A percentile compares a stretch with the other conserved stretches of the same genome.
phyloP scores from a whole-genome alignment of 108 stramenopile species.

The Cyclotella distinguenda region DNA sequence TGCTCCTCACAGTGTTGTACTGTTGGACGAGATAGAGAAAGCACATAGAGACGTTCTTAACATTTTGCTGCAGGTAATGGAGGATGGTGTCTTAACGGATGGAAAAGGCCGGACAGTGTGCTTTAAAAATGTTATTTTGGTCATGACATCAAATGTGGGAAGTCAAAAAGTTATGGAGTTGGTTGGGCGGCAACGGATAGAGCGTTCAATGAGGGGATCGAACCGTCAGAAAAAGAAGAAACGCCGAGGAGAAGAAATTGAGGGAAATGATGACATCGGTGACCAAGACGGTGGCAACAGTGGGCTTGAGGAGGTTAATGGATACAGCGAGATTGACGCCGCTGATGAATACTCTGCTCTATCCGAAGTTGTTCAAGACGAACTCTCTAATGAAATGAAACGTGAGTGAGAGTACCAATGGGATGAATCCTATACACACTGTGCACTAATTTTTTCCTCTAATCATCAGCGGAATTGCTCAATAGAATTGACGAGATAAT shows the following conservation, averaged over 20 bases:
- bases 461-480: too few relatives aligned
- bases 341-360: slow-evolving; percentile 65
- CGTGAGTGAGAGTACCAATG: too few relatives aligned
- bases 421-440: too few relatives aligned
- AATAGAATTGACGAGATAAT: slow-evolving; percentile 99
- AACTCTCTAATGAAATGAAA: slow-evolving; percentile 86
- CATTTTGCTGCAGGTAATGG: slow-evolving; percentile 92
- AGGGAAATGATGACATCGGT: slow-evolving; percentile 36
- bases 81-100: slow-evolving; percentile 97
- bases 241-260: slow-evolving; percentile 35
- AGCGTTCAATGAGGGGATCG: slow-evolving; percentile 12
- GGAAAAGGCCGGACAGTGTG: slow-evolving; percentile 95
- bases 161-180: slow-evolving; percentile 82
- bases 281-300: slow-evolving; percentile 2
- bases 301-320: slow-evolving; percentile 6
- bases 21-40: slow-evolving; percentile 97
- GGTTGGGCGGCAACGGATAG: slow-evolving; percentile 29
- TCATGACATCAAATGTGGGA: slow-evolving; percentile 97
- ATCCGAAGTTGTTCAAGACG: slow-evolving; percentile 85
- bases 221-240: slow-evolving; percentile 31
- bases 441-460: too few relatives aligned
- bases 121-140: slow-evolving; percentile 93
- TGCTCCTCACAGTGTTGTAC: slow-evolving; percentile 74
- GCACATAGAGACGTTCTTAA: slow-evolving; percentile 96
- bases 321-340: slow-evolving; percentile 17